Evolutionary conservation across 768 basidiomycete species (phyloP), one percentile per base, ranked within the genome.

Genomic region (Lactifluus subvellereus): DNA sequence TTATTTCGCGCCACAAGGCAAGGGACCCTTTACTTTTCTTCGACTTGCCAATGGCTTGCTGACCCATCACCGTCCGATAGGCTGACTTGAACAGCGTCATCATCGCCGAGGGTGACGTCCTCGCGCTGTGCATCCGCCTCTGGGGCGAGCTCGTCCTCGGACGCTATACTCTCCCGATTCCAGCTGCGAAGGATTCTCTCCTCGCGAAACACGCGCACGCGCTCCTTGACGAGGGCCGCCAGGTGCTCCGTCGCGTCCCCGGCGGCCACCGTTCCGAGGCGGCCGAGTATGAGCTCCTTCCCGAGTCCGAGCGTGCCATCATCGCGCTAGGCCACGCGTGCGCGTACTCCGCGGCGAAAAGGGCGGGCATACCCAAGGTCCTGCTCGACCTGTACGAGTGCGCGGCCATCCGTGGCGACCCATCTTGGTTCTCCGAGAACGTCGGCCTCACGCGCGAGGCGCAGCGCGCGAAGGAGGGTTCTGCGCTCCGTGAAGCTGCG

Each of bases 71-170:
- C 11, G 22, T 27, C 13, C 13, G 6, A 11, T 27, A 61, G 43
- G 42, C 59, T 14, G 59, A 61, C 42, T 7, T 38, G 30, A 53
- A 59, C 13, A 55, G 55, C 6, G 42, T 59, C 40, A 53, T 67
- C n/a, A 71, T 72, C 22, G 59, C 62, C 2, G 69, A 72, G 43
- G 70, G 70, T 43, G 70, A 72, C 54, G 57, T 68, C n/a, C 68
- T 72, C 14, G 67, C 55, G 0, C 48, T 71, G 18, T 65, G 61
- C 56, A 69, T 71, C 49, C 66, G 67, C 14, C 67, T 70, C 18
- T 64, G 60, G 56, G 47, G 62, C 10, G 66, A 70, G 57, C 64
- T 71, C 54, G 61, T 69, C 37, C 64, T 59, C 32, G 50, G 45
- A 7, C 60, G 66, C 14, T 62, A 59, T 33, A 53, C 55, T 10